These are phyloP conservation scores for Stemphylium beticola DNA, from an alignment of 2,329 filamentous ascomycete genomes.

Conservation along the genomic window DNA sequence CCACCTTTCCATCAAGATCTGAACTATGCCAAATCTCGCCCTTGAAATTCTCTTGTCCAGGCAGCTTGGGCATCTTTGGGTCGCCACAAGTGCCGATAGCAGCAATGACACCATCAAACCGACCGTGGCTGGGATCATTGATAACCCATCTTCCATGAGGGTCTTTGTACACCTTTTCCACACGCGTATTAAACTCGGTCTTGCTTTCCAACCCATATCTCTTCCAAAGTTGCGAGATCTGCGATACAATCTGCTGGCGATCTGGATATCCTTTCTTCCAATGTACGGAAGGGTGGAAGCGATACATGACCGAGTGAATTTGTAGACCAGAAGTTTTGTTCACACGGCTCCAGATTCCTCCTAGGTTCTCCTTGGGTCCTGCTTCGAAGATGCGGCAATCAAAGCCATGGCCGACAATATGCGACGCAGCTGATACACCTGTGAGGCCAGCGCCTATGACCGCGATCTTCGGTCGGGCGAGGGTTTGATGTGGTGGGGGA, in stretches of 20 bases:
- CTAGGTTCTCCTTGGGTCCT: conserved; percentile 68
- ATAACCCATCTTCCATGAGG: conserved; percentile 75
- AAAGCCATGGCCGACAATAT: conserved; percentile 85
- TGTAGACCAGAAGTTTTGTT: conserved; percentile 84
- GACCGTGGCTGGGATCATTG: conserved; percentile 72
- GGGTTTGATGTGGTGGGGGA: conserved; percentile 63
- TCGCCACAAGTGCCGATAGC: conserved; percentile 83
- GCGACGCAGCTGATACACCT: conserved; percentile 76
- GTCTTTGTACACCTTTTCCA: conserved; percentile 74
- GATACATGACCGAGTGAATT: conserved; percentile 86
- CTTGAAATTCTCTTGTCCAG: conserved; percentile 73
- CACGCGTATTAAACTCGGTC: conserved; percentile 73
- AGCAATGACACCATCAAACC: conserved; percentile 79
- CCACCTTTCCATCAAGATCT: conserved; percentile 73
- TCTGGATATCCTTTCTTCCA: conserved; percentile 80
- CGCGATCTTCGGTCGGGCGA: conserved; percentile 65
- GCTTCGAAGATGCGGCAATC: conserved; percentile 81
- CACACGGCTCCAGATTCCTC: conserved; percentile 82
- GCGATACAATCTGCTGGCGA: conserved; percentile 74
- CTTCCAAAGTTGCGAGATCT: conserved; percentile 76
- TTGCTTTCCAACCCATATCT: conserved; percentile 72
- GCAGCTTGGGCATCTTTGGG: conserved; percentile 73
- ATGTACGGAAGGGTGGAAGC: conserved; percentile 80
- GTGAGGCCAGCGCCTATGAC: conserved; percentile 65
- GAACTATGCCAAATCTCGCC: conserved; percentile 78